phyloP scores from a whole-genome alignment of 192 early-diverging fungal genomes.

The Backusella tuberculispora region DNA sequence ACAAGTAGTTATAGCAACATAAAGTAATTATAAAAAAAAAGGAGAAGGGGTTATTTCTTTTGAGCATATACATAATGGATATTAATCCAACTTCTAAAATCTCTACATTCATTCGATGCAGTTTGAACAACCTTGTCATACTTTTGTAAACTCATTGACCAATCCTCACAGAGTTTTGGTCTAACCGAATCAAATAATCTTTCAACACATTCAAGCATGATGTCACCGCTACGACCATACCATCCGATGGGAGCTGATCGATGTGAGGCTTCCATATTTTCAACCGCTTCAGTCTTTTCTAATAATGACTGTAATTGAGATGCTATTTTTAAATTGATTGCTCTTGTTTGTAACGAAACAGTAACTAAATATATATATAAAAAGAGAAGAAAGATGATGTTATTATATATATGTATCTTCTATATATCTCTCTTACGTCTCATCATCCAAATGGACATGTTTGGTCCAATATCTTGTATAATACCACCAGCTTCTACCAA shows the following conservation, averaged over 20 bases:
- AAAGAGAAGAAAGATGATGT: not conserved
- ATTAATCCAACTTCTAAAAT: slow-evolving; percentile 42
- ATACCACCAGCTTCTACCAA: slow-evolving; percentile 24
- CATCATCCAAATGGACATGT: slow-evolving; percentile 43
- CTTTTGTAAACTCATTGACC: slow-evolving; percentile 36
- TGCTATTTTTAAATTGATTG: slow-evolving; percentile 21
- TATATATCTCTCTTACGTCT: slow-evolving; percentile 24
- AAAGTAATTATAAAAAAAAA: not conserved
- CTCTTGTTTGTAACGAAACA: slow-evolving; percentile 41
- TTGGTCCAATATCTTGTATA: slow-evolving; percentile 36
- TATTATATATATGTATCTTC: not conserved
- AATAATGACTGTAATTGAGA: slow-evolving; percentile 18
- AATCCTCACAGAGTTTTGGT: slow-evolving; percentile 42
- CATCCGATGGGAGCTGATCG: slow-evolving; percentile 40
- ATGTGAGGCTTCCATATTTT: slow-evolving; percentile 19
- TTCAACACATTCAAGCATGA: slow-evolving; percentile 23
- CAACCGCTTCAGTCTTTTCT: not conserved
- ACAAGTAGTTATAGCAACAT: too few species aligned
- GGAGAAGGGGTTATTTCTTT: not conserved
- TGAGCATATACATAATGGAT: slow-evolving; percentile 25
- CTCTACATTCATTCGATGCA: slow-evolving; percentile 26
- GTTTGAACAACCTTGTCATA: slow-evolving; percentile 29
- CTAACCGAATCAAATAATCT: slow-evolving; percentile 33
- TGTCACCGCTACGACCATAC: slow-evolving; percentile 35
- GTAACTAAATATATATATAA: slow-evolving; percentile 23